Base-by-base conservation (phyloP, 2,329 filamentous ascomycete genomes). In the Aureobasidium pullulans region DNA sequence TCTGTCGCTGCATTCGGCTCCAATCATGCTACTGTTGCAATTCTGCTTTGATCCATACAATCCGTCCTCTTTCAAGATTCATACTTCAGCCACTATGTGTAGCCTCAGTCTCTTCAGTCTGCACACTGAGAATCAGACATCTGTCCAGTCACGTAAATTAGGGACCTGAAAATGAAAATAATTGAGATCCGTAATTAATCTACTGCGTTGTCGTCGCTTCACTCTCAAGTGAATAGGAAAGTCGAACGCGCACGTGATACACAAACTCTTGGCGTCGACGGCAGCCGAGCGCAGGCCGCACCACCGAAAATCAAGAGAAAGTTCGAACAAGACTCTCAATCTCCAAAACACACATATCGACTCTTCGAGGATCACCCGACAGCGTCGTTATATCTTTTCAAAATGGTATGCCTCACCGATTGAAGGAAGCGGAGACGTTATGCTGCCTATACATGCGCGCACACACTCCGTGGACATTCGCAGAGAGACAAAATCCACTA, bases 331-430 rank as follows among this genome's bases (percentile, higher is more conserved):
- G 36, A 50, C 15, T 19, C 40, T 6, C 43, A 31, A 29, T 52
- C 28, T 40, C 28, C 31, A 36, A 44, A 43, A 37, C 47, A 61
- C 50, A 62, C 39, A 50, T 54, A 60, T 49, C 50, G 28, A 60
- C 70, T 75, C 73, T 76, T 76, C 73, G 71, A 76, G 73, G 73
- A 75, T 73, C 61, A 72, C 65, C 71, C 72, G 73, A 73, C 73
- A 72, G 67, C 61, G 56, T 61, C 47, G 34, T 64, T 69, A 68
- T 64, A 47, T 52, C 52, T 62, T 67, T 34, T 67, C 70, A 76
- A 69, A 68, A 76, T 76, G 73, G 73, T 76, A 73, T 53, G 67
- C 43, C 15, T 6, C 29, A 31, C 19, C 52, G 39, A 40, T 40
- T 52, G 48, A 52, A 39, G 36, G 36, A 54, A 28, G 50, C 37